Conservation (phyloP, 495 filamentous ascomycete species). For the Haplographium delicatum region DNA sequence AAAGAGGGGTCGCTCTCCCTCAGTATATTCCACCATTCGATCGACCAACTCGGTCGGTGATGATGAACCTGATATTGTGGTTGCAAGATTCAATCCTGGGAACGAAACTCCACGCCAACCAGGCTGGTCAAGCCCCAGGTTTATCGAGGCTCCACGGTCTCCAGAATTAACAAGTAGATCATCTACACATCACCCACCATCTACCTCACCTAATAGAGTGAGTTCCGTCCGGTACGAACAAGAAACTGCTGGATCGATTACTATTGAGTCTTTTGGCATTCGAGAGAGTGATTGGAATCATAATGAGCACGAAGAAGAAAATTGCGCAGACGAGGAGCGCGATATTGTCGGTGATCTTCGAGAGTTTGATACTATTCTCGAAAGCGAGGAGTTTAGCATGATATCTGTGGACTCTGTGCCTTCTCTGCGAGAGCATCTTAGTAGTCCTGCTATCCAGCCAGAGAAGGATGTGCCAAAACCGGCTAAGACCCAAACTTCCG, state of each 20-base stretch:
- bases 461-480: conserved; percentile 3
- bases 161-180: not conserved
- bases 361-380: conserved; percentile 27
- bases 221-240: not conserved
- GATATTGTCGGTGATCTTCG: conserved; percentile 14
- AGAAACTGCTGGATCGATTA: not conserved
- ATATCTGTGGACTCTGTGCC: conserved; percentile 29
- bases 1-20: conserved; percentile 1
- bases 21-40: conserved; percentile 21
- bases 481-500: conserved; percentile 2
- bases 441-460: conserved; percentile 16
- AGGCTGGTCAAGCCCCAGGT: conserved; percentile 24
- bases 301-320: conserved; percentile 7
- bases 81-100: conserved; percentile 21
- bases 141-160: not conserved
- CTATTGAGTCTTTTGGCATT: no score
- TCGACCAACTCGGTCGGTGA: conserved; percentile 12
- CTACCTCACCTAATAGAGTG: conserved; percentile 1
- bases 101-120: conserved; percentile 18
- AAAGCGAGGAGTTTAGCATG: conserved; percentile 29
- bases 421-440: conserved; percentile 23
- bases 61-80: conserved; percentile 10
- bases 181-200: conserved; percentile 7
- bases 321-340: conserved; percentile 16
- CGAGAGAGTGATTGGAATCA: conserved; percentile 4